Percentiles rank a stretch among this genome's conserved stretches.
Conservation (phyloP, 164 flowering plant genomes). For the Paratinospora sagittata region DNA sequence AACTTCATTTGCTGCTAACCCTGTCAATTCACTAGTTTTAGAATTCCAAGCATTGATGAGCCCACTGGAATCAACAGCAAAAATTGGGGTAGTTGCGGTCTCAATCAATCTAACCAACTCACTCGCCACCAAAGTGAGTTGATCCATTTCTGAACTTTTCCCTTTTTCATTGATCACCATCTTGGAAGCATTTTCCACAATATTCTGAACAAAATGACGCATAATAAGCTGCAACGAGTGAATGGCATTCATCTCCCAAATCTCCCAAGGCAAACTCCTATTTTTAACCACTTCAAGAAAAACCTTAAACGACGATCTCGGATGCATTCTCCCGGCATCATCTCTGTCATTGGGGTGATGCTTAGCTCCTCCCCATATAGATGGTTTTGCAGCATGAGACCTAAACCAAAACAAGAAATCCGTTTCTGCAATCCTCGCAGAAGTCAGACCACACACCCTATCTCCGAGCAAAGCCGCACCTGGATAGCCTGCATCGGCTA, state of each 20-base stretch:
- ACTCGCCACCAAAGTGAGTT: slow-evolving; percentile 43
- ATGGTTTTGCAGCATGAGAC: slow-evolving; percentile 45
- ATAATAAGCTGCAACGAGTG: slow-evolving; percentile 50
- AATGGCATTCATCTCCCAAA: slow-evolving; percentile 45
- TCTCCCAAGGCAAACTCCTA: slow-evolving; percentile 49
- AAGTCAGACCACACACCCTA: slow-evolving; percentile 75
- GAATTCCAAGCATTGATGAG: slow-evolving; percentile 61
- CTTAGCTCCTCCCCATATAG: slow-evolving; percentile 74
- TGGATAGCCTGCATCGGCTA: slow-evolving; percentile 55
- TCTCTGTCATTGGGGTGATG: slow-evolving; percentile 49
- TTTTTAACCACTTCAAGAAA: slow-evolving; percentile 52
- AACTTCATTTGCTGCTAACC: slow-evolving; percentile 39
- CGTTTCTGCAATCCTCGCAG: slow-evolving; percentile 37
- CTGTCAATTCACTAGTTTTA: slow-evolving; percentile 53
- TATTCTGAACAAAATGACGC: slow-evolving; percentile 32
- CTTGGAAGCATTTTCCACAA: slow-evolving; percentile 20
- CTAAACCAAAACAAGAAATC: slow-evolving; percentile 57
- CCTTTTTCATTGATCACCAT: slow-evolving; percentile 6
- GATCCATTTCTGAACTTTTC: slow-evolving; percentile 22
- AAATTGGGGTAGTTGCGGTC: slow-evolving; percentile 32
- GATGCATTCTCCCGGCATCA: slow-evolving; percentile 44
- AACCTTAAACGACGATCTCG: slow-evolving; percentile 47
- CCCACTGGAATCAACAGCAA: slow-evolving; percentile 40
- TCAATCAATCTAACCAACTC: slow-evolving; percentile 67
- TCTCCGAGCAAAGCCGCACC: slow-evolving; percentile 56